Conservation (phyloP, 352 stramenopile genomes). For the Pythium insidiosum region DNA sequence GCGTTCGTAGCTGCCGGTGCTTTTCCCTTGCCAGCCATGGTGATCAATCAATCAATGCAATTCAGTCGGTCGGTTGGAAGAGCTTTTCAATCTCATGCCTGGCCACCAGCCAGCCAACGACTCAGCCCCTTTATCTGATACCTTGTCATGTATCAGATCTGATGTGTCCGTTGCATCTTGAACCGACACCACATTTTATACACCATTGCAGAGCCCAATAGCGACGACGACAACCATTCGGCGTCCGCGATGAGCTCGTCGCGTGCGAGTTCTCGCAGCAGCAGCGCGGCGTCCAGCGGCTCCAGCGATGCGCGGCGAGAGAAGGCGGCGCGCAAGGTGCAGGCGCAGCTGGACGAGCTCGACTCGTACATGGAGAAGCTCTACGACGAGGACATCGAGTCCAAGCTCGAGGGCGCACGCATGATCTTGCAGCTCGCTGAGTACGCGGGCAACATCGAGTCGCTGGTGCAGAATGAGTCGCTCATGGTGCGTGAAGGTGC, state of each 20-base stretch:
- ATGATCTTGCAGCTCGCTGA: conserved; percentile 90
- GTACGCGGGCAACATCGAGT: conserved; percentile 86
- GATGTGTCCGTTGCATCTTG: too few species aligned
- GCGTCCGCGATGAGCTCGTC: conserved; percentile 13
- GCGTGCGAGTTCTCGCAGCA: background rate
- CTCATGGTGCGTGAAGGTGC: conserved; percentile 72
- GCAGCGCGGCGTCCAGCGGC: conserved; percentile 1
- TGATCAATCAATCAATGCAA: too few species aligned
- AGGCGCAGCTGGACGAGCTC: conserved; percentile 65
- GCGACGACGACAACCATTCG: too few species aligned
- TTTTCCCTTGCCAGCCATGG: too few species aligned
- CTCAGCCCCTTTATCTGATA: conserved; percentile 6
- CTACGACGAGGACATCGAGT: conserved; percentile 88
- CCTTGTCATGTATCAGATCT: too few species aligned
- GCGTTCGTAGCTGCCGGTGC: background rate
- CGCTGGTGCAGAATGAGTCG: conserved; percentile 91
- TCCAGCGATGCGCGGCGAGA: conserved; percentile 21
- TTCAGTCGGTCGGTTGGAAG: too few species aligned
- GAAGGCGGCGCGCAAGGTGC: conserved; percentile 51
- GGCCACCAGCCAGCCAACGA: too few species aligned
- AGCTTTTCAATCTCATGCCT: too few species aligned
- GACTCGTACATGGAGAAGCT: conserved; percentile 93
- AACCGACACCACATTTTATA: too few species aligned
- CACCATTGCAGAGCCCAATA: too few species aligned
- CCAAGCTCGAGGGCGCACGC: conserved; percentile 80